phyloP scores from a whole-genome alignment of 257 asterid species.

The Nicotiana paniculata region DNA sequence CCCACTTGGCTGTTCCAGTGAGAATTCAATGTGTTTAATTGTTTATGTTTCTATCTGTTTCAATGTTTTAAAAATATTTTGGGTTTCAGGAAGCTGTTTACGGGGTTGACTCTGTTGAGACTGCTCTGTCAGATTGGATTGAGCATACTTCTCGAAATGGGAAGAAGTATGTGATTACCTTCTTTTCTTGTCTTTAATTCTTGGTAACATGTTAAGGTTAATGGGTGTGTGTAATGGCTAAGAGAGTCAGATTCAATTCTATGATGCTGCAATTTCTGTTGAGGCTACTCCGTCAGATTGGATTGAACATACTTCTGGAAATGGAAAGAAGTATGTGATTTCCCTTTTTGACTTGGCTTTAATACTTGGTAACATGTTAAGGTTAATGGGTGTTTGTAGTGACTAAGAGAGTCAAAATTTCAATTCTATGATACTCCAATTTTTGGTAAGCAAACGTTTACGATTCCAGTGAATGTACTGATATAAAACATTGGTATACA shows the following conservation, averaged over 20 bases:
- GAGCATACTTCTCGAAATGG: constrained; percentile 63
- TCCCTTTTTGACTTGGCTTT: not conserved
- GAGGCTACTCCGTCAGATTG: constrained; percentile 43
- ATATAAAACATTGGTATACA: not conserved
- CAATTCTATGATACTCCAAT: not conserved
- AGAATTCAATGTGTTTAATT: constrained; percentile 16
- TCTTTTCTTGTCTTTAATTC: not conserved
- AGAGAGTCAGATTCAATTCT: not conserved
- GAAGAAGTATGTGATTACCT: constrained; percentile 45
- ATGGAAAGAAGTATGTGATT: constrained; percentile 61
- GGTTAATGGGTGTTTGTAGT: not conserved
- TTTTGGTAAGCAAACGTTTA: not conserved
- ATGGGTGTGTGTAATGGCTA: not conserved
- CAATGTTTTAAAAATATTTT: not conserved
- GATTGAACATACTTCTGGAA: constrained; percentile 61
- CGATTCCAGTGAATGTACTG: not conserved
- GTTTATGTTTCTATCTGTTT: not conserved
- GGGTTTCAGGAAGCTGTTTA: constrained; percentile 43
- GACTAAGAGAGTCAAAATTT: not conserved
- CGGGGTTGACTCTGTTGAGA: constrained; percentile 25
- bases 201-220: not conserved
- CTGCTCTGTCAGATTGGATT: constrained; percentile 50
- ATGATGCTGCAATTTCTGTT: not conserved
- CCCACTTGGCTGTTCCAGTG: constrained; percentile 29
- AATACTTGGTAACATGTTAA: not conserved